A percentile compares a stretch with the other conserved stretches of the same genome.
phyloP scores from a whole-genome alignment of 306 rosid species.

The Clitoria ternatea region DNA sequence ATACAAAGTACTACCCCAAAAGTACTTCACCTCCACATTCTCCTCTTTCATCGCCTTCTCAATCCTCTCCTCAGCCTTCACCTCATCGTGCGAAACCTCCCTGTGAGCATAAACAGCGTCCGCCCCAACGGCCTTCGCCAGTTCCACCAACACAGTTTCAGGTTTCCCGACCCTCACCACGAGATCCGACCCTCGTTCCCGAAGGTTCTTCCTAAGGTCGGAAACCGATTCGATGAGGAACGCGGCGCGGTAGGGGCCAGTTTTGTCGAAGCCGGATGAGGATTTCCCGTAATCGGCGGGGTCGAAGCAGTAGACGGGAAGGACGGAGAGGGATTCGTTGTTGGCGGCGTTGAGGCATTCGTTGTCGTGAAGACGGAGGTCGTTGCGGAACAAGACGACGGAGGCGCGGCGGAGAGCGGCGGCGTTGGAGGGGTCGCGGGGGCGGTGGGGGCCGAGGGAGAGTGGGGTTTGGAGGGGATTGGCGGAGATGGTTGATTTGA shows the following conservation, averaged over 20 bases:
- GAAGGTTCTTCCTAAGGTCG: conserved; percentile 68
- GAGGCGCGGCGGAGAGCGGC: conserved; percentile 83
- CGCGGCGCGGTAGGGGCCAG: conserved; percentile 71
- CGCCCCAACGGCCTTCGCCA: conserved; percentile 86
- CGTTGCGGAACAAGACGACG: conserved; percentile 90
- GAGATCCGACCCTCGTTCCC: conserved; percentile 80
- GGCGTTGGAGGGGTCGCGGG: conserved; percentile 72
- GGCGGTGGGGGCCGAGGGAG: conserved; percentile 64
- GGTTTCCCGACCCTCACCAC: conserved; percentile 86
- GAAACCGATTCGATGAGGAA: conserved; percentile 77
- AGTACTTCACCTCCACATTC: conserved; percentile 81
- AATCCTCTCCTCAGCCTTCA: conserved; percentile 68
- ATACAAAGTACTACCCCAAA: conserved; percentile 92
- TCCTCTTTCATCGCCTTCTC: conserved; percentile 77
- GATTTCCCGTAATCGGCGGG: conserved; percentile 86
- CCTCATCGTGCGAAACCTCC: conserved; percentile 88
- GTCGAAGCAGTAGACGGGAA: conserved; percentile 93
- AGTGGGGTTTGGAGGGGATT: conserved; percentile 74
- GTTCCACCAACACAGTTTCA: conserved; percentile 62
- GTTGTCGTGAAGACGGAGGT: conserved; percentile 80
- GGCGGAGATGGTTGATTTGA: conserved; percentile 68
- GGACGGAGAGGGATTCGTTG: conserved; percentile 71
- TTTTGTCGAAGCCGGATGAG: conserved; percentile 81
- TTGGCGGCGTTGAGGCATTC: conserved; percentile 73
- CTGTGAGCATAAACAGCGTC: conserved; percentile 70